Evolutionary conservation across 2,329 filamentous ascomycete genomes (phyloP), one percentile per base, ranked within the genome.

Genomic region (Aspergillus glaucus): DNA sequence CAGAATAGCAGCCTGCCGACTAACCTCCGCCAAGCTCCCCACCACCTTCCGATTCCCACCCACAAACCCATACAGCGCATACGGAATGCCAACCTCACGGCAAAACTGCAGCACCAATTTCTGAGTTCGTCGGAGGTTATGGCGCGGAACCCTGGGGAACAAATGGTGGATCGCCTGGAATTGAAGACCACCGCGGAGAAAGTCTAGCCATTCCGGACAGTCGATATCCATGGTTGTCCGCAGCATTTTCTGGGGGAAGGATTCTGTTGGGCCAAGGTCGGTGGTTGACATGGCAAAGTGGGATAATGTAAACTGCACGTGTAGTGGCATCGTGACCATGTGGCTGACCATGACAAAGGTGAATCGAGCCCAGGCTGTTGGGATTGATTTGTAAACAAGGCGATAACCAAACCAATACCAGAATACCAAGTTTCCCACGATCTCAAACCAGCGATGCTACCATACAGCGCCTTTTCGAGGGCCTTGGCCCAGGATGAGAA

Each of bases 211-310:
- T 10, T 77, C 73, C 0, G 89, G 87, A 62, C 89, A 94, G 61
- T 92, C 88, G 12, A 94, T 82, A 55, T 94, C 88, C 89, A 95
- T 95, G 6, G 89, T 94, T 0, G 89, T 95, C 55, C 89, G 83
- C 42, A 95, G 76, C 85, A 93, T 92, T 65, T 84, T 86, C 68
- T 94, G 89, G 0, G 89, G 82, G 66, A 95, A 95, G 0, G 87
- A 92, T 64, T 95, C 89, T 44, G 82, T 74, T 0, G 85, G 82
- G 0, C 90, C 90, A 3, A 94, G 77, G 60, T 95, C 88, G 5
- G 87, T 79, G 0, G 89, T 95, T 58, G 86, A 90, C 89, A 94
- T 95, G 51, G 87, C 87, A 68, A 93, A 95, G 66, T 95, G 89
- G 1, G 86, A 92, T n/a, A 95, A 79, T 0, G 88, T 93, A 62